Evolutionary conservation across 345 rosid genomes (phyloP).

Genomic region (Turritis glabra): DNA sequence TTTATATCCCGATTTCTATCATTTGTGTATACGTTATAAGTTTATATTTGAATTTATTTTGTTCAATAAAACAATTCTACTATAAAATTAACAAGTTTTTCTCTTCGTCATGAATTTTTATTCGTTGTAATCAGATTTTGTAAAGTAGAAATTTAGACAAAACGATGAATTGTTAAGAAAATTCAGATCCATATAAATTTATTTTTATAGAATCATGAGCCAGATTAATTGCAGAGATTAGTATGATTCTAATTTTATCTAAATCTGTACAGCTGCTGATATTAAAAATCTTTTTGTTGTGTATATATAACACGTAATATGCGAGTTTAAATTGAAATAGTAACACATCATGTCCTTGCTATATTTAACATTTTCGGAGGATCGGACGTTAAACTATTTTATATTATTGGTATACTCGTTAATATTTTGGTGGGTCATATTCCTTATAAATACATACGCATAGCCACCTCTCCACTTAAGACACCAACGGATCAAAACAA

Average conservation of each 20-base stretch:
- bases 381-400: not conserved
- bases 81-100: not conserved
- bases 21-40: not conserved
- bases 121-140: no score
- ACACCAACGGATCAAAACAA: conserved; percentile 28
- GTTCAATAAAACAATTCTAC: not conserved
- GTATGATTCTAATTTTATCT: no score
- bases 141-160: no score
- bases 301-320: no score
- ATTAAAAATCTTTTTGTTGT: no score
- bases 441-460: conserved; percentile 37
- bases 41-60: no score
- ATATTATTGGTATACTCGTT: conserved; percentile 7
- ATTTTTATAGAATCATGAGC: not conserved
- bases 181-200: not conserved
- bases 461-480: conserved; percentile 17
- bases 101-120: no score
- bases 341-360: not conserved
- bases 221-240: not conserved
- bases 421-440: conserved; percentile 13
- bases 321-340: no score
- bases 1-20: not conserved
- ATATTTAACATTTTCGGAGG: not conserved
- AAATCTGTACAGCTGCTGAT: no score
- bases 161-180: not conserved